Percentiles rank a stretch among this genome's conserved stretches.
phyloP scores from a whole-genome alignment of 345 rosid species.

The Eucalyptus lansdowneana region DNA sequence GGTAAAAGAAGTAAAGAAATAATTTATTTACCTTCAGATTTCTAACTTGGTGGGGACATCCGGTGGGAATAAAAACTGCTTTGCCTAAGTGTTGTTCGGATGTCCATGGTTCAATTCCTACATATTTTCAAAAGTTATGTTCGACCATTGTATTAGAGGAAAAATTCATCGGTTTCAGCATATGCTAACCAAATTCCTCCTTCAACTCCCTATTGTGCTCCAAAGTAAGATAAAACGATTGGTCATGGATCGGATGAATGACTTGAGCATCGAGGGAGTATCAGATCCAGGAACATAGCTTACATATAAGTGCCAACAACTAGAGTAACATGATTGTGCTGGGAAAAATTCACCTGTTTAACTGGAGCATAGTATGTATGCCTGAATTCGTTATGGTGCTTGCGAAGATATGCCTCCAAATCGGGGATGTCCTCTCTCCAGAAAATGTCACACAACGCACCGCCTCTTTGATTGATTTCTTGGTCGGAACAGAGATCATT shows the following conservation, averaged over 20 bases:
- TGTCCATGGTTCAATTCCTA: conserved; percentile 90
- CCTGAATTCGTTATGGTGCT: conserved; percentile 62
- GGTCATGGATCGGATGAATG: conserved; percentile 77
- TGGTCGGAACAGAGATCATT: background rate
- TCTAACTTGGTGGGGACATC: conserved; percentile 96
- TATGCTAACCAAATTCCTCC: conserved; percentile 58
- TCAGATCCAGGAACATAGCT: background rate
- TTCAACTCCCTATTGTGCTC: conserved; percentile 70
- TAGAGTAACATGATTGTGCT: background rate
- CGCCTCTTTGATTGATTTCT: conserved; percentile 11
- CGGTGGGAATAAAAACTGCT: conserved; percentile 85
- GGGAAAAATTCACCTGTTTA: conserved; percentile 24
- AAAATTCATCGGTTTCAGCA: background rate
- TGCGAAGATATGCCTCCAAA: conserved; percentile 53
- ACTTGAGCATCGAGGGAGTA: conserved; percentile 19
- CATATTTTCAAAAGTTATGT: background rate
- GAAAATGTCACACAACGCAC: conserved; percentile 87
- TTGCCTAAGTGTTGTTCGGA: conserved; percentile 77
- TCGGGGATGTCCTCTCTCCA: conserved; percentile 78
- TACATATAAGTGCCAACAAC: background rate
- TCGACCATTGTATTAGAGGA: background rate
- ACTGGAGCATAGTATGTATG: conserved; percentile 56
- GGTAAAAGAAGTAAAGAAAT: background rate
- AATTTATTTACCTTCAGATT: conserved; percentile 51
- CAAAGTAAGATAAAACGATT: conserved; percentile 47